Conservation (phyloP, 257 asterid genomes). For the Voacanga thouarsii region DNA sequence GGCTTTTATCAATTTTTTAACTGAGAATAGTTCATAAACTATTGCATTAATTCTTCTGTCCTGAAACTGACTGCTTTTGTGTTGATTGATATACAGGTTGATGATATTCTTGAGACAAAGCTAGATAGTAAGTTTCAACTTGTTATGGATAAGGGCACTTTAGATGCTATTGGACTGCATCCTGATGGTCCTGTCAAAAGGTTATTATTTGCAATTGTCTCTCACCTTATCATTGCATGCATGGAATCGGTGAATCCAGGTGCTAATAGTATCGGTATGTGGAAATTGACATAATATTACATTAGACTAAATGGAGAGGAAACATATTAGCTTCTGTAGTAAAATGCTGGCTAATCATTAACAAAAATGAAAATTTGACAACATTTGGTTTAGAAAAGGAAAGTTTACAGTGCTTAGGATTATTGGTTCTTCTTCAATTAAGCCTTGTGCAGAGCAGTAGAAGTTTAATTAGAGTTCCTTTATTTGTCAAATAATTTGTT, state of each 20-base stretch:
- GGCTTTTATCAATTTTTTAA: not conserved
- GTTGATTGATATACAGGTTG: slow-evolving; percentile 55
- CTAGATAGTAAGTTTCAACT: slow-evolving; percentile 77
- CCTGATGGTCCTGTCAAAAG: slow-evolving; percentile 94
- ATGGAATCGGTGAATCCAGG: not conserved
- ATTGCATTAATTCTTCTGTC: not conserved
- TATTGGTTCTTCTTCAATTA: not conserved
- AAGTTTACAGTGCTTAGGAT: not conserved
- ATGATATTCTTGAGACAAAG: slow-evolving; percentile 89
- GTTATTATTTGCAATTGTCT: slow-evolving; percentile 27
- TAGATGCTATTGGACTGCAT: slow-evolving; percentile 97
- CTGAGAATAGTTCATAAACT: not conserved
- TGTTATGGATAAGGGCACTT: slow-evolving; percentile 88
- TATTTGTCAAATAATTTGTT: not conserved
- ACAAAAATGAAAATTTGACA: not conserved
- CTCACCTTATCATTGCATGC: not conserved
- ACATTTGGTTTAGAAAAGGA: not conserved
- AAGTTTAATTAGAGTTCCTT: not conserved
- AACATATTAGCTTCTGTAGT: not conserved
- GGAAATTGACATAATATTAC: not conserved
- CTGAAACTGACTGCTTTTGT: slow-evolving; percentile 14
- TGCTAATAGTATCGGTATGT: not conserved
- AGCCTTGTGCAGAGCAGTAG: not conserved
- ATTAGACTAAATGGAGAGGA: not conserved
- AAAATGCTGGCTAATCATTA: not conserved